These are phyloP conservation scores for Crithidia bombi DNA, from an alignment of 208 protist species.

Conservation along the genomic window DNA sequence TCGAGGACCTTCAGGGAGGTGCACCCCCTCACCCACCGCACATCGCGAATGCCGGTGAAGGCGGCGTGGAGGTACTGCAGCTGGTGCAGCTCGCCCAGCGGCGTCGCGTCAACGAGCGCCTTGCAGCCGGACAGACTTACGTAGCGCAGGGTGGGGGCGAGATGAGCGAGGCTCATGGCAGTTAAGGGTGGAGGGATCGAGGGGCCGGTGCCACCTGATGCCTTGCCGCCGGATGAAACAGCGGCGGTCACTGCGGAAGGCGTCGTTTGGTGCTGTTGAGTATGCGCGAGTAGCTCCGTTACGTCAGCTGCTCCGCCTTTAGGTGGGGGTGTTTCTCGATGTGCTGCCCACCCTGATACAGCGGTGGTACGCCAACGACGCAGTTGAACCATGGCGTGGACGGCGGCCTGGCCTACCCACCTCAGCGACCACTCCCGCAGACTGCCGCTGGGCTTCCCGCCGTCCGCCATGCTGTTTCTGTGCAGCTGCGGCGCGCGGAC, in stretches of 20 bases:
- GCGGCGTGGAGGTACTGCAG: constrained; percentile 88
- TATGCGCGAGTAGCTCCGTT: too few relatives aligned
- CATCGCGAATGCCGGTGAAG: constrained; percentile 47
- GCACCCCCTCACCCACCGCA: constrained; percentile 14
- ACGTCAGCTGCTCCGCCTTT: too few relatives aligned
- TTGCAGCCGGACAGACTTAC: constrained; percentile 3
- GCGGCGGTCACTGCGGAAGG: too few relatives aligned
- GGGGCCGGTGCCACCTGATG: neutral
- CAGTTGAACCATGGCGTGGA: neutral
- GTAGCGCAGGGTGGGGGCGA: constrained; percentile 9
- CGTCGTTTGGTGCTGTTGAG: too few relatives aligned
- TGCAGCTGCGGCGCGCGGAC: too few relatives aligned
- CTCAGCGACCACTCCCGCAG: neutral
- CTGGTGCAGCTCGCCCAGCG: constrained; percentile 61
- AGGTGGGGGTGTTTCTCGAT: neutral
- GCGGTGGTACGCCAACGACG: neutral
- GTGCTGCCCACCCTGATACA: neutral
- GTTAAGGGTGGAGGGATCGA: neutral
- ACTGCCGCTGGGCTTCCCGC: neutral
- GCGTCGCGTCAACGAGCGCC: constrained; percentile 9
- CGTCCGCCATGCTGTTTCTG: too few relatives aligned
- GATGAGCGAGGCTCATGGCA: constrained; percentile 3
- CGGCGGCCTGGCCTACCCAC: neutral
- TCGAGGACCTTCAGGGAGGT: constrained; percentile 20
- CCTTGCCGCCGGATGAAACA: neutral